Conservation (phyloP, 768 basidiomycete genomes). For the Tulasnella sp. region DNA sequence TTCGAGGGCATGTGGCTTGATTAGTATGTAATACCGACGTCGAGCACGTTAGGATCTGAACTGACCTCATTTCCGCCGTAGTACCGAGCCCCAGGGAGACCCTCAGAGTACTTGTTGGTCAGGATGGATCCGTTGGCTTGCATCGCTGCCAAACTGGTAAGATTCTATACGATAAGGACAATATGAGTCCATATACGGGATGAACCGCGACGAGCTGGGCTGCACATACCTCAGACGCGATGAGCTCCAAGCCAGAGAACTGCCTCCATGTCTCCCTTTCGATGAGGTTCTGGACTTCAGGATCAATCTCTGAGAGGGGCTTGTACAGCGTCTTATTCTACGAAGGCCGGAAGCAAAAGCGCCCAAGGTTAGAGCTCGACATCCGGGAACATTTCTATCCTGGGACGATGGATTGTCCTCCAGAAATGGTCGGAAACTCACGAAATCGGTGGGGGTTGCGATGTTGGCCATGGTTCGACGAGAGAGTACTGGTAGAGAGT, state of each 20-base stretch:
- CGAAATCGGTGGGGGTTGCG: constrained; percentile 16
- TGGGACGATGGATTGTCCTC: background rate
- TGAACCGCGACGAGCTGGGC: background rate
- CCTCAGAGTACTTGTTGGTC: constrained; percentile 99
- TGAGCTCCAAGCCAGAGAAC: constrained; percentile 94
- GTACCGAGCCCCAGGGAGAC: constrained; percentile 93
- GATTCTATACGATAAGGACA: constrained; percentile 46
- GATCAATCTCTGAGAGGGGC: constrained; percentile 82
- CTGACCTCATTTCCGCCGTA: constrained; percentile 87
- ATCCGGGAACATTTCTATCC: background rate
- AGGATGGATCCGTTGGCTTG: constrained; percentile 97
- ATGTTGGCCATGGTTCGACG: constrained; percentile 18
- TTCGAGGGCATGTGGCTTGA: background rate
- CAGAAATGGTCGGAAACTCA: background rate
- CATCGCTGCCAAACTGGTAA: constrained; percentile 92
- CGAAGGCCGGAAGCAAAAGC: constrained; percentile 3
- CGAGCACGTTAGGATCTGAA: background rate
- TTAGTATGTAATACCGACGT: background rate
- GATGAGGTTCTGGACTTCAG: constrained; percentile 93
- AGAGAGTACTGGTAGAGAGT: background rate
- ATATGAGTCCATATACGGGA: background rate
- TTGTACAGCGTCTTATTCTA: constrained; percentile 90
- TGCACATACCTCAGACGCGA: constrained; percentile 82
- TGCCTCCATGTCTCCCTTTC: constrained; percentile 99
- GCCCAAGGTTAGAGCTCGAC: background rate